Evolutionary conservation across 192 early-diverging fungal species (phyloP), one percentile per base, ranked within the genome.

Genomic region (Diversispora epigaea): DNA sequence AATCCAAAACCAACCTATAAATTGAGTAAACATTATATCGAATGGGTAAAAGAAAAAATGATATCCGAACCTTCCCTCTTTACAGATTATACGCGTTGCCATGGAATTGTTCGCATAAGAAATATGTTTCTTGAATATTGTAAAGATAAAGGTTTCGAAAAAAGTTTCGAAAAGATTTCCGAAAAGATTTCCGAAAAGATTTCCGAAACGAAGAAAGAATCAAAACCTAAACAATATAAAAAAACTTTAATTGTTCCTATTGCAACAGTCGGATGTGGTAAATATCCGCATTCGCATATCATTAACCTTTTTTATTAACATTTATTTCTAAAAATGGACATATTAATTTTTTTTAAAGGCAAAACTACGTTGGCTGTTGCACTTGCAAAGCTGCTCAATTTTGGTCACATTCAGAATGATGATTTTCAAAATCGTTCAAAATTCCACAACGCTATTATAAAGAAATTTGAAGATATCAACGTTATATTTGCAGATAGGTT

Each of bases 321-420:
- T 2, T 32, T 32, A 32, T 32, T n/a, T 32, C 25, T 32, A 32
- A 32, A 32, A 32, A 32, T 32, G 25, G 0, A 32, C 25, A 32
- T 32, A 32, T 32, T 32, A 32, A 22, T 45, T 6, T 15, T 47
- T 62, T 10, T 47, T 61, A 11, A 46, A 57, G 60, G 44, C 32
- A 88, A 89, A 73, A 90, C 91, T 0, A 89, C 89, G 0, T 65
- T 92, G 25, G 76, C 84, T 25, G 57, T 86, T 61, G 86, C 86
- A 1, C 79, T 92, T 7, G 68, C 83, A 1, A 79, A 81, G 73
- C 73, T 92, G 57, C 90, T 90, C 77, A 85, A 84, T 3, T 86
- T 92, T 79, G 88, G 80, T n/a, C 92, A 94, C 76, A 81, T 95
- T 25, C 93, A 95, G 79, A 94, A 89, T 80, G 95, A 97, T 83